Conservation (phyloP, 2,329 filamentous ascomycete genomes). For the Neocucurbitaria cava region DNA sequence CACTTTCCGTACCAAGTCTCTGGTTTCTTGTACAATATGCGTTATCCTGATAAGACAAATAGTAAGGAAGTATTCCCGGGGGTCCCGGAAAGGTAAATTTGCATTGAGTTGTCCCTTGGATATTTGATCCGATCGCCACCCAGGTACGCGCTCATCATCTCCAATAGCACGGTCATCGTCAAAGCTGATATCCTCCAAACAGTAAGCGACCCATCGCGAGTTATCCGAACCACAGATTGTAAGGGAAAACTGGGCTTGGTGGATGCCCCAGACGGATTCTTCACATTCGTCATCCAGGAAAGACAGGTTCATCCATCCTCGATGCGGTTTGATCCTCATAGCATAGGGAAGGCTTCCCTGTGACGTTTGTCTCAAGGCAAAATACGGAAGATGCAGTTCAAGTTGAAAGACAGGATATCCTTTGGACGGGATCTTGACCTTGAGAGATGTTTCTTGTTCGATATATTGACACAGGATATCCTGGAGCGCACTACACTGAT, state of each 20-base stretch:
- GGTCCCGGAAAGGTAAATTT: slow-evolving; percentile 4
- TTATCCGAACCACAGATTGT: slow-evolving; percentile 6
- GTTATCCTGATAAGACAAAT: background rate
- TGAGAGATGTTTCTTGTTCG: background rate
- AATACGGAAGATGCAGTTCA: slow-evolving; percentile 8
- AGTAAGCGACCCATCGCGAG: background rate
- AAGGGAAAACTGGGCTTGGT: slow-evolving; percentile 7
- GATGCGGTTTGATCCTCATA: background rate
- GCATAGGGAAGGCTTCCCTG: background rate
- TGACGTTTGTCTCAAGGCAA: background rate
- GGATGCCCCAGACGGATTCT: background rate
- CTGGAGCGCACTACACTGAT: background rate
- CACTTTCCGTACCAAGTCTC: background rate
- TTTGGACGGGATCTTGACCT: background rate
- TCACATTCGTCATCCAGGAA: background rate
- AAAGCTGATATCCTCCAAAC: slow-evolving; percentile 2
- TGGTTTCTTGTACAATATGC: background rate
- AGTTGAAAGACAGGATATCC: slow-evolving; percentile 1
- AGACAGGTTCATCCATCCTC: background rate
- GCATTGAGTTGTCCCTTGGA: background rate
- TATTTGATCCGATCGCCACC: slow-evolving; percentile 1
- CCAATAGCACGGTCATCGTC: slow-evolving; percentile 1
- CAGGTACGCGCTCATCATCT: background rate
- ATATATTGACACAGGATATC: background rate
- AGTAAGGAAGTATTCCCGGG: slow-evolving; percentile 12